phyloP scores from a whole-genome alignment of 768 basidiomycete species.

The Grammothele lineata region DNA sequence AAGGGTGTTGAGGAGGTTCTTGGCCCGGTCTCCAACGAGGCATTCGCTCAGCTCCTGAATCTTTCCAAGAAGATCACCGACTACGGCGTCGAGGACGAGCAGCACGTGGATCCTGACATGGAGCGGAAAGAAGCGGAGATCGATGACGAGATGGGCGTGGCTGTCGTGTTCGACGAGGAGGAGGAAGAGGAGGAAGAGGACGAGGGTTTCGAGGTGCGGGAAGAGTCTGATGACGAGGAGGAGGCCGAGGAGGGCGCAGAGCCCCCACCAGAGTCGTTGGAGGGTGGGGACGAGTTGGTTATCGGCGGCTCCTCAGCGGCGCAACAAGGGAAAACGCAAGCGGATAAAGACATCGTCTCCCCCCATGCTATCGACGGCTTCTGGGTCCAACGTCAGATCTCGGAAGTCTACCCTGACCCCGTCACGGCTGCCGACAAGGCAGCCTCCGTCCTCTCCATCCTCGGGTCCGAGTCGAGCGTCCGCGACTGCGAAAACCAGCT shows the following conservation, averaged over 20 bases:
- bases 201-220: slow-evolving; percentile 81
- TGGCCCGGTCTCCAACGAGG: slow-evolving; percentile 60
- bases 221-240: slow-evolving; percentile 76
- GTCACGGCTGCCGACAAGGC: slow-evolving; percentile 94
- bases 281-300: slow-evolving; percentile 67
- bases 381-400: slow-evolving; percentile 96
- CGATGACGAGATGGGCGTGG: slow-evolving; percentile 96
- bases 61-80: slow-evolving; percentile 95
- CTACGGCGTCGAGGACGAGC: slow-evolving; percentile 85
- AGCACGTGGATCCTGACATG: slow-evolving; percentile 70
- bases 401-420: slow-evolving; percentile 89
- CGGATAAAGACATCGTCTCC: slow-evolving; percentile 76
- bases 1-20: slow-evolving; percentile 86
- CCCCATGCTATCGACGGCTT: slow-evolving; percentile 94
- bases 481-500: slow-evolving; percentile 95
- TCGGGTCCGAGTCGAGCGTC: slow-evolving; percentile 80
- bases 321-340: slow-evolving; percentile 43
- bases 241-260: slow-evolving; percentile 48
- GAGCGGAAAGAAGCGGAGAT: slow-evolving; percentile 85
- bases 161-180: slow-evolving; percentile 96
- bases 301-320: slow-evolving; percentile 58
- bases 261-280: slow-evolving; percentile 40
- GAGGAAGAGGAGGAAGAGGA: slow-evolving; percentile 92
- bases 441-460: slow-evolving; percentile 73
- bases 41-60: slow-evolving; percentile 77